Evolutionary conservation across 2,329 filamentous ascomycete genomes (phyloP).

Genomic region (Xylaria polymorpha): DNA sequence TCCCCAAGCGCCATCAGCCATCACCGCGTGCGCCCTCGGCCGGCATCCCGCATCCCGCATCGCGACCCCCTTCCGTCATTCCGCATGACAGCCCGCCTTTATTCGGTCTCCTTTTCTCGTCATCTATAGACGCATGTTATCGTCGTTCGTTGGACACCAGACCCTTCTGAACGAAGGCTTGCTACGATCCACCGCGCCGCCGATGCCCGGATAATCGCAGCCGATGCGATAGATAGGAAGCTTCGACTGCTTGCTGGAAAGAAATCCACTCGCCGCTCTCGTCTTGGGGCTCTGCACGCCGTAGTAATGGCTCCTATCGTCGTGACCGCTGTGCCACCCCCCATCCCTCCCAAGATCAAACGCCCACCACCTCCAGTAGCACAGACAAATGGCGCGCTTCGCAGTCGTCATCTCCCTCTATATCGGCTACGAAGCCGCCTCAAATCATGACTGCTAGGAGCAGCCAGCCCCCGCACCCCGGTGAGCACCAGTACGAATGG

Average conservation of each 20-base stretch:
- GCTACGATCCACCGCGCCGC: background rate
- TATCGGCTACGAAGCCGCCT: constrained; percentile 67
- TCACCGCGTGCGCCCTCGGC: constrained; percentile 22
- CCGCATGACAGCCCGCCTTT: background rate
- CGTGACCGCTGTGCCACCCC: constrained; percentile 56
- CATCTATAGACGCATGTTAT: background rate
- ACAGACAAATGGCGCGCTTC: constrained; percentile 71
- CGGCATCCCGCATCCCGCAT: constrained; percentile 22
- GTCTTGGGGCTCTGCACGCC: constrained; percentile 19
- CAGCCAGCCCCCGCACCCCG: constrained; percentile 54
- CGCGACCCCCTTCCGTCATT: background rate
- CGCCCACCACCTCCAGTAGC: constrained; percentile 73
- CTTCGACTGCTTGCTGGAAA: constrained; percentile 27
- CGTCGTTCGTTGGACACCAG: background rate
- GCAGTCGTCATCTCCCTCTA: constrained; percentile 68
- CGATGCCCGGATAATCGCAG: constrained; percentile 31
- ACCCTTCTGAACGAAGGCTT: background rate
- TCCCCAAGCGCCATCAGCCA: constrained; percentile 11
- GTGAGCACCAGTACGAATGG: constrained; percentile 57
- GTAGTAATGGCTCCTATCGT: constrained; percentile 64
- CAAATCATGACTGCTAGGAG: constrained; percentile 60
- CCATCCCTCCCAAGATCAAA: constrained; percentile 69
- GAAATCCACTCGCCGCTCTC: constrained; percentile 3
- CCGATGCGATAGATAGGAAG: constrained; percentile 26
- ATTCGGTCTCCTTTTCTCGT: background rate